Percentiles rank a stretch among this genome's conserved stretches.
Evolutionary conservation across 352 stramenopile species (phyloP).

Genomic region (Pythium scleroteichum): DNA sequence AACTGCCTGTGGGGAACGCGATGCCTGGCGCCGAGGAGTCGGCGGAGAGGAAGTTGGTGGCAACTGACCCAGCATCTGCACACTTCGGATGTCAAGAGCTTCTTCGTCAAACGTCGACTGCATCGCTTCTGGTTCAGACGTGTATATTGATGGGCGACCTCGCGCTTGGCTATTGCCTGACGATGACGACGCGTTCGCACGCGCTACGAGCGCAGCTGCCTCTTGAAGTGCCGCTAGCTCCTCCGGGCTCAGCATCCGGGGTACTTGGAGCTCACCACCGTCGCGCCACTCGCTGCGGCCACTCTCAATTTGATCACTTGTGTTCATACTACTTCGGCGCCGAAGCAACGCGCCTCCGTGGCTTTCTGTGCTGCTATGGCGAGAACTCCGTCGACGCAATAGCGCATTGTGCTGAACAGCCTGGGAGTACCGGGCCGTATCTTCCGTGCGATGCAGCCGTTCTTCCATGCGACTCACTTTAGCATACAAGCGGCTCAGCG

Average conservation of each 20-base stretch:
- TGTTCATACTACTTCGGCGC: conserved; percentile 1
- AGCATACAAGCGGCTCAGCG: conserved; percentile 1
- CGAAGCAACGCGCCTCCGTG: neutral
- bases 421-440: neutral
- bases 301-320: conserved; percentile 4
- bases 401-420: too few relatives aligned
- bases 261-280: conserved; percentile 4
- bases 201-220: neutral
- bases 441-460: neutral
- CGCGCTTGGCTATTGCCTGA: neutral
- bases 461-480: conserved; percentile 13
- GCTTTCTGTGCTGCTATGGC: neutral
- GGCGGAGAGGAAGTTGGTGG: neutral
- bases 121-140: conserved; percentile 1
- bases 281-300: neutral
- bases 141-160: neutral
- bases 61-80: neutral
- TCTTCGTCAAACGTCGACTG: conserved; percentile 12
- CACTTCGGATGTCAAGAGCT: neutral
- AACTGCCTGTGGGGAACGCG: neutral
- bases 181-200: neutral
- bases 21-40: neutral
- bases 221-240: conserved; percentile 9
- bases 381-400: too few relatives aligned
- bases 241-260: conserved; percentile 10